Evolutionary conservation across 148 eudicot species (phyloP).

Genomic region (Cornus suecica): DNA sequence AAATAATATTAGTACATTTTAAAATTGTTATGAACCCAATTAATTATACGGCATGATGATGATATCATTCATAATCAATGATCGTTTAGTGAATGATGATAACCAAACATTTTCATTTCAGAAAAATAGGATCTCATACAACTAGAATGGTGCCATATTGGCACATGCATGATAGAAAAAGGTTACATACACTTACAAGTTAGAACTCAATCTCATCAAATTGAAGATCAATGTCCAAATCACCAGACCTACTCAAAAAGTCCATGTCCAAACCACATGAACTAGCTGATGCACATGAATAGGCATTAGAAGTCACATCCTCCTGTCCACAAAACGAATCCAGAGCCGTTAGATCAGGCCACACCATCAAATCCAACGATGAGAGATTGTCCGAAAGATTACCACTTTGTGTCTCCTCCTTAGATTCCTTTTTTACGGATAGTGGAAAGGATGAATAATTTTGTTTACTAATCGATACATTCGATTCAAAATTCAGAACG

Average conservation of each 20-base stretch:
- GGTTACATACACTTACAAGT: too few relatives aligned
- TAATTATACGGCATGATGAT: too few relatives aligned
- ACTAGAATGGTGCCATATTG: not conserved
- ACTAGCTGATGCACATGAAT: constrained; percentile 8
- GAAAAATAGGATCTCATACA: not conserved
- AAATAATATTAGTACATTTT: too few relatives aligned
- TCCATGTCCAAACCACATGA: constrained; percentile 11
- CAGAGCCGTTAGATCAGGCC: constrained; percentile 18
- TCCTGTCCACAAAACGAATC: not conserved
- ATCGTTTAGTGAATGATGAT: not conserved
- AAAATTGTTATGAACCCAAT: too few relatives aligned
- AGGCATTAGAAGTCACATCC: not conserved
- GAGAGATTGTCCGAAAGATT: not conserved
- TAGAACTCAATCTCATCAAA: constrained; percentile 1
- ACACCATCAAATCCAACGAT: not conserved
- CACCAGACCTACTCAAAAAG: not conserved
- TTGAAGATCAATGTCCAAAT: constrained; percentile 8
- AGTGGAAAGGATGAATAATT: not conserved
- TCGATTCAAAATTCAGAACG: constrained; percentile 7
- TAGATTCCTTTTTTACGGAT: not conserved
- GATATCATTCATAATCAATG: too few relatives aligned
- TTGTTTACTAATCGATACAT: not conserved
- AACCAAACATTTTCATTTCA: not conserved
- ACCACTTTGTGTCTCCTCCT: constrained; percentile 11
- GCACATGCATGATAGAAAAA: not conserved